phyloP scores from a whole-genome alignment of 352 stramenopile genomes.

The Globisporangium radiosum region DNA sequence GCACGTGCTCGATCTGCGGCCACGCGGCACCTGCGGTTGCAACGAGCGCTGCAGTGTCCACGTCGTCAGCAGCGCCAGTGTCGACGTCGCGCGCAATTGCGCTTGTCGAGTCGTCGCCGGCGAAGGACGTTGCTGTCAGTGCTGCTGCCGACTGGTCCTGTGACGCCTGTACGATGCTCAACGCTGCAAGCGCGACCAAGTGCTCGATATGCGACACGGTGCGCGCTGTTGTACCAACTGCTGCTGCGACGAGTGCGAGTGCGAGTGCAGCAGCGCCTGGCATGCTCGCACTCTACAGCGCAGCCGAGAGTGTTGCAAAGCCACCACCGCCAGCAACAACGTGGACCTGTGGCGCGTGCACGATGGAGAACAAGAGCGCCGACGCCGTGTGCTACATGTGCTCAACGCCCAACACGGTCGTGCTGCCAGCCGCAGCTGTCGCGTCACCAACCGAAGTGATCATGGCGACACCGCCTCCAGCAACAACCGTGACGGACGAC shows the following conservation, averaged over 20 bases:
- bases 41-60: not conserved
- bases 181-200: slow-evolving; percentile 41
- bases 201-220: slow-evolving; percentile 70
- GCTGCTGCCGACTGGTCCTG: slow-evolving; percentile 64
- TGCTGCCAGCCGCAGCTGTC: slow-evolving; percentile 19
- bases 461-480: slow-evolving; percentile 25
- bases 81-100: slow-evolving; percentile 49
- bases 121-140: slow-evolving; percentile 7
- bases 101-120: slow-evolving; percentile 22
- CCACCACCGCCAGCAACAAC: slow-evolving; percentile 1
- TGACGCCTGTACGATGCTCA: slow-evolving; percentile 74
- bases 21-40: slow-evolving; percentile 23
- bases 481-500: slow-evolving; percentile 4
- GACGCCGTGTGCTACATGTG: slow-evolving; percentile 71
- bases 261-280: slow-evolving; percentile 29
- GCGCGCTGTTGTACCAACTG: slow-evolving; percentile 11
- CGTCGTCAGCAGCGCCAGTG: slow-evolving; percentile 1
- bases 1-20: slow-evolving; percentile 62
- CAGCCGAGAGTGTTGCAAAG: slow-evolving; percentile 26
- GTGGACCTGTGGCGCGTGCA: slow-evolving; percentile 67
- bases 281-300: slow-evolving; percentile 63
- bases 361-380: slow-evolving; percentile 65
- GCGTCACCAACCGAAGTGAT: slow-evolving; percentile 16
- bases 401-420: slow-evolving; percentile 23
- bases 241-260: slow-evolving; percentile 11